Evolutionary conservation across 495 filamentous ascomycete genomes (phyloP).

Genomic region (Amniculicola lignicola): DNA sequence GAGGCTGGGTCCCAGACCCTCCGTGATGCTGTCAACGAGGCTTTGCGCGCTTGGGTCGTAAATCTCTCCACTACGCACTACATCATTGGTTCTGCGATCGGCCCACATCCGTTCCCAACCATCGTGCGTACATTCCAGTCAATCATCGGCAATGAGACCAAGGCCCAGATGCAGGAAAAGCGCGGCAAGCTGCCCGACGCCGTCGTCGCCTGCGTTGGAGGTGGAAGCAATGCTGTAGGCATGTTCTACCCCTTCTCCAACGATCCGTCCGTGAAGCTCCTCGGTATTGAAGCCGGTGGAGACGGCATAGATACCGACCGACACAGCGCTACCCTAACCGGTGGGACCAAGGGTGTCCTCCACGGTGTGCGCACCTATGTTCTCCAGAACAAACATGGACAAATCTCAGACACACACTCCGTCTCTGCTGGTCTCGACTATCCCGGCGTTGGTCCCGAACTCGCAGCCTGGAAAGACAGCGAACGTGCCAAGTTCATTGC

Average conservation of each 20-base stretch:
- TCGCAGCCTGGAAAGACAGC: conserved; percentile 87
- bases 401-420: conserved; percentile 92
- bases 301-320: conserved; percentile 83
- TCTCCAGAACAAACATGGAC: conserved; percentile 84
- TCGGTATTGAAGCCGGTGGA: conserved; percentile 95
- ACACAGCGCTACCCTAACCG: conserved; percentile 86
- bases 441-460: conserved; percentile 91
- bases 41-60: conserved; percentile 83
- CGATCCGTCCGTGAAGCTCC: conserved; percentile 76
- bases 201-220: conserved; percentile 93
- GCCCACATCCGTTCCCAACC: conserved; percentile 91
- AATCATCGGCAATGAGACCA: conserved; percentile 90
- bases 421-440: conserved; percentile 98
- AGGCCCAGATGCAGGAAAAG: conserved; percentile 75
- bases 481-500: conserved; percentile 83
- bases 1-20: conserved; percentile 81
- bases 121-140: conserved; percentile 95
- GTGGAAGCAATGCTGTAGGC: conserved; percentile 84
- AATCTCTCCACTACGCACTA: conserved; percentile 88
- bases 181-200: conserved; percentile 89
- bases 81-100: conserved; percentile 93
- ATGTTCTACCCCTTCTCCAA: conserved; percentile 96
- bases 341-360: conserved; percentile 85
- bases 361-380: conserved; percentile 96
- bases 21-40: conserved; percentile 94